Conservation (phyloP, 257 asterid genomes). For the Ballota nigra region DNA sequence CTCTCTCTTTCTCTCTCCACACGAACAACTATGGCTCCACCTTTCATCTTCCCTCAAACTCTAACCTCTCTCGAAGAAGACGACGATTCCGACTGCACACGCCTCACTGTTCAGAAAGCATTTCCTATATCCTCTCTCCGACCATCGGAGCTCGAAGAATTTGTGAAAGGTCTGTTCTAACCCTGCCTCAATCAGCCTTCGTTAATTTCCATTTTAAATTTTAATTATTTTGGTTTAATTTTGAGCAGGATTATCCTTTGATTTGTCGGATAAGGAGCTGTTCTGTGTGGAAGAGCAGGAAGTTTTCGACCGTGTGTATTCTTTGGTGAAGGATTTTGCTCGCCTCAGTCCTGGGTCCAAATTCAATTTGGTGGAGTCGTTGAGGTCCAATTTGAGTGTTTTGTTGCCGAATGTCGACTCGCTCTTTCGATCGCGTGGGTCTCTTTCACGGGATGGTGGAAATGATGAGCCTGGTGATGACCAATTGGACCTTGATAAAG, state of each 20-base stretch:
- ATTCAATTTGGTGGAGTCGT: conserved; percentile 74
- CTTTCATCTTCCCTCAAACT: conserved; percentile 68
- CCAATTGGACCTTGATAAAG: conserved; percentile 44
- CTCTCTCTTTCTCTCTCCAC: not conserved
- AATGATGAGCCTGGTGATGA: conserved; percentile 48
- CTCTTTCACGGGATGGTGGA: conserved; percentile 36
- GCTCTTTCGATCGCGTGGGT: conserved; percentile 43
- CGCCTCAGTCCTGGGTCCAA: conserved; percentile 56
- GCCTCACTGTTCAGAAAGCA: conserved; percentile 52
- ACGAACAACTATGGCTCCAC: conserved; percentile 57
- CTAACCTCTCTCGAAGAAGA: conserved; percentile 66
- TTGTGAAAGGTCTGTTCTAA: conserved; percentile 66
- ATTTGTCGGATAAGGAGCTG: conserved; percentile 84
- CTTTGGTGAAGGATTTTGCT: conserved; percentile 73
- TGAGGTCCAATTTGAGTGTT: conserved; percentile 91
- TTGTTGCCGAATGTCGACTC: conserved; percentile 82
- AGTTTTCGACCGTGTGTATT: conserved; percentile 73
- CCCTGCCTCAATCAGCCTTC: not conserved
- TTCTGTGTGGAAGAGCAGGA: conserved; percentile 93
- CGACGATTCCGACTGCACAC: conserved; percentile 31
- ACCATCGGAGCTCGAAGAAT: conserved; percentile 75
- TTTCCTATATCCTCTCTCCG: conserved; percentile 46
- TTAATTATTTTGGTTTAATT: not conserved
- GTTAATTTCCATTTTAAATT: not conserved
- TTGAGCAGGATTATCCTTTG: conserved; percentile 67